phyloP scores from a whole-genome alignment of 345 rosid genomes.

The Alliaria petiolata region DNA sequence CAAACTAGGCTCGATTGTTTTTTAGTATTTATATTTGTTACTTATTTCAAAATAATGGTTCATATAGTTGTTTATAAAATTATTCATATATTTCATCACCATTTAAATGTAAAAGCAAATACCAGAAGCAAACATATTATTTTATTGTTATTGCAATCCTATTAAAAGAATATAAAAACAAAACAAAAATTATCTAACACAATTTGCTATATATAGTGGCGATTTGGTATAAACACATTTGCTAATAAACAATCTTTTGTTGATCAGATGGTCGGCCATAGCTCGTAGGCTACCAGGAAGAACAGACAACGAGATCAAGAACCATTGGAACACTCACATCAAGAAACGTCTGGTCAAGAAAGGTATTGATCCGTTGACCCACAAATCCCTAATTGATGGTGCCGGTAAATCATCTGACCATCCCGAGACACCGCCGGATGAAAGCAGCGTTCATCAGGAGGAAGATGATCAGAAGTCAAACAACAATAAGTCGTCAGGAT shows the following conservation, averaged over 20 bases:
- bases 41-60: neutral
- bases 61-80: neutral
- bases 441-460: neutral
- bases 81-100: no score
- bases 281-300: slow-evolving; percentile 47
- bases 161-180: no score
- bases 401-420: slow-evolving; percentile 10
- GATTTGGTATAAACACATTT: neutral
- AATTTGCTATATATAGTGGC: neutral
- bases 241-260: neutral
- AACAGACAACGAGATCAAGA: slow-evolving; percentile 58
- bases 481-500: neutral
- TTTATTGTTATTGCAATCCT: neutral
- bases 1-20: neutral
- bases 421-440: neutral
- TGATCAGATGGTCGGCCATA: slow-evolving; percentile 56
- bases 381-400: slow-evolving; percentile 30
- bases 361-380: slow-evolving; percentile 47
- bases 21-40: no score
- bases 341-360: slow-evolving; percentile 41
- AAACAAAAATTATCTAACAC: neutral
- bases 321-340: slow-evolving; percentile 57
- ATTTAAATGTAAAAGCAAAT: no score
- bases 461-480: slow-evolving; percentile 5
- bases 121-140: neutral